A percentile compares a stretch with the other conserved stretches of the same genome.
These are phyloP conservation scores for Gentiana dahurica DNA, from an alignment of 257 asterid genomes.

Conservation along the genomic window DNA sequence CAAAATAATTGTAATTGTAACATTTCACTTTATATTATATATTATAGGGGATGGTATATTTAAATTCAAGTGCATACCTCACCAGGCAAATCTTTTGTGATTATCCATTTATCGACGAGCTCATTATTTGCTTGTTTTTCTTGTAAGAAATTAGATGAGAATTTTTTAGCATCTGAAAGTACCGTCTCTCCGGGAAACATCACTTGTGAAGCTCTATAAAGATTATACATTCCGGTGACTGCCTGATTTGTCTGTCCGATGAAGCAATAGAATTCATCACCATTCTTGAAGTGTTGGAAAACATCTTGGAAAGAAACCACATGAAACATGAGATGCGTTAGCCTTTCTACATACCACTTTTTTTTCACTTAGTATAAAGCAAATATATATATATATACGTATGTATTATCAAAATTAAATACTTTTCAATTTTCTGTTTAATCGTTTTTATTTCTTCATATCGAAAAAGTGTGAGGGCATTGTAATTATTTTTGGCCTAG, in stretches of 20 bases:
- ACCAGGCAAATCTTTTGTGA: constrained; percentile 78
- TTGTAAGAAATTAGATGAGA: constrained; percentile 36
- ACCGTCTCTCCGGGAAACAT: constrained; percentile 55
- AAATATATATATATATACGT: not conserved
- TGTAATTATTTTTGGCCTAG: too few relatives aligned
- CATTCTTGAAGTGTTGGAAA: constrained; percentile 50
- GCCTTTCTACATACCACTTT: too few relatives aligned
- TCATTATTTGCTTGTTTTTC: constrained; percentile 40
- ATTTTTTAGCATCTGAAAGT: constrained; percentile 33
- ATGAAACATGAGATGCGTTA: too few relatives aligned
- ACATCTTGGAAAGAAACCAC: constrained; percentile 34
- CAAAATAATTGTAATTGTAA: too few relatives aligned
- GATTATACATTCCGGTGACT: constrained; percentile 80
- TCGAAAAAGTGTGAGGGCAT: too few relatives aligned
- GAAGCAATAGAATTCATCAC: constrained; percentile 69
- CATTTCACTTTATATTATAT: too few relatives aligned
- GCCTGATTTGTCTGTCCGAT: constrained; percentile 83
- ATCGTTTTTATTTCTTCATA: too few relatives aligned
- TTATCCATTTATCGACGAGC: constrained; percentile 84
- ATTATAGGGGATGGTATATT: too few relatives aligned
- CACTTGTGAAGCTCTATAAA: constrained; percentile 73
- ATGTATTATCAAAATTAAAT: too few relatives aligned
- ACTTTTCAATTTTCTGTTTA: too few relatives aligned
- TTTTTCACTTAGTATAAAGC: too few relatives aligned
- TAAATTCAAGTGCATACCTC: constrained; percentile 39